phyloP scores from a whole-genome alignment of 2,329 filamentous ascomycete species.

The Curvularia lunata region DNA sequence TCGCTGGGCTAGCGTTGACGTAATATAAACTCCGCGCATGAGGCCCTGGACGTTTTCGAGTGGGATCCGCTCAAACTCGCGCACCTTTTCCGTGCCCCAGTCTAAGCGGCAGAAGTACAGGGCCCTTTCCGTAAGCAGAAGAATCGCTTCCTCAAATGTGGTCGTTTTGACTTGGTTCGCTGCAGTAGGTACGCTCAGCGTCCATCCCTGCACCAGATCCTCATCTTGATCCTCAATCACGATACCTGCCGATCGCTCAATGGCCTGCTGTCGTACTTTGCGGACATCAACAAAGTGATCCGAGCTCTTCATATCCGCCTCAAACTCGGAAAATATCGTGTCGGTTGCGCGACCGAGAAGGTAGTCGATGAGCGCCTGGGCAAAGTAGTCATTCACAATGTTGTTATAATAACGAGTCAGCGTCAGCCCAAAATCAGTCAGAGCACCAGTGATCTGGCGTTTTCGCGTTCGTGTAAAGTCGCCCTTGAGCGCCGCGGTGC shows the following conservation, averaged over 20 bases:
- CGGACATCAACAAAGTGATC: conserved; percentile 88
- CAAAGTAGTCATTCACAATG: conserved; percentile 97
- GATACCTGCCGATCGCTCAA: conserved; percentile 85
- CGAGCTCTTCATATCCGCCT: conserved; percentile 88
- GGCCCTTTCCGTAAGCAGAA: conserved; percentile 83
- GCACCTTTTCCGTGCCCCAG: conserved; percentile 94
- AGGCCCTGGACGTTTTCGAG: conserved; percentile 75
- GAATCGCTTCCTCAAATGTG: conserved; percentile 85
- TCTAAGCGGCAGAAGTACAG: conserved; percentile 91
- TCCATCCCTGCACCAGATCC: conserved; percentile 89
- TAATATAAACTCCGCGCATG: conserved; percentile 86
- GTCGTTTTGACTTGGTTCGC: conserved; percentile 70
- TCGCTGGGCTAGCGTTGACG: conserved; percentile 77
- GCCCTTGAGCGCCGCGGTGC: conserved; percentile 92
- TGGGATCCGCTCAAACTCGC: conserved; percentile 85
- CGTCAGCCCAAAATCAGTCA: conserved; percentile 90
- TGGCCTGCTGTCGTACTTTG: conserved; percentile 84
- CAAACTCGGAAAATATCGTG: conserved; percentile 90
- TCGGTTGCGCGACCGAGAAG: conserved; percentile 86
- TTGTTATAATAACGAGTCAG: conserved; percentile 81
- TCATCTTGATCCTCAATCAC: conserved; percentile 79
- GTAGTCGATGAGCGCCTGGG: conserved; percentile 93
- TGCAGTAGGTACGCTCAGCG: conserved; percentile 75
- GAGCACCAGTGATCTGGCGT: conserved; percentile 85
- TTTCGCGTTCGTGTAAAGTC: conserved; percentile 94